Percentiles rank a stretch among this genome's conserved stretches.
Evolutionary conservation across 1,284 basidiomycete species (phyloP).

Genomic region (Malassezia yamatoensis): DNA sequence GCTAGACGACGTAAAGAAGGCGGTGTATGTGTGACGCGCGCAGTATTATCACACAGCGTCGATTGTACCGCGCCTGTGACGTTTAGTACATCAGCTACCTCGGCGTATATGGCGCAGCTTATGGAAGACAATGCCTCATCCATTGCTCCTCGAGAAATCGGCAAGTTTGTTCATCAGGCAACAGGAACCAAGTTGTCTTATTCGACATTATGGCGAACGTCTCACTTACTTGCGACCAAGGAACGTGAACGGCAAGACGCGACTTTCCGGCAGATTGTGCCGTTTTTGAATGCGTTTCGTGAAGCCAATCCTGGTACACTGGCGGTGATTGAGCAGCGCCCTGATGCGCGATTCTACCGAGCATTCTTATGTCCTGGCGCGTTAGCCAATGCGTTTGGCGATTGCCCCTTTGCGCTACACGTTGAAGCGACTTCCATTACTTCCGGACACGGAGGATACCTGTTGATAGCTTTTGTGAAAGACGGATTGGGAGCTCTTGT

Average conservation of each 20-base stretch:
- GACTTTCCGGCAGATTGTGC: slow-evolving; percentile 16
- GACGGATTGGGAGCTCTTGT: slow-evolving; percentile 10
- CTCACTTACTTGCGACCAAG: slow-evolving; percentile 13
- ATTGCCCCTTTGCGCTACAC: slow-evolving; percentile 16
- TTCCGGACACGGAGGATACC: slow-evolving; percentile 12
- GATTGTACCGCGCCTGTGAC: slow-evolving; percentile 13
- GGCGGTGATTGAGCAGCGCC: slow-evolving; percentile 16
- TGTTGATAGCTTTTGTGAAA: slow-evolving; percentile 13
- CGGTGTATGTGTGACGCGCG: slow-evolving; percentile 17
- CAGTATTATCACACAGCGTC: slow-evolving; percentile 7
- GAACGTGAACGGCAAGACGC: slow-evolving; percentile 19
- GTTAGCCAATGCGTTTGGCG: slow-evolving; percentile 9
- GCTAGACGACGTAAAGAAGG: slow-evolving; percentile 17
- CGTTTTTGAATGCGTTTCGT: slow-evolving; percentile 16
- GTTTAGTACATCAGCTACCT: slow-evolving; percentile 17
- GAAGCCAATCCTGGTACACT: slow-evolving; percentile 16
- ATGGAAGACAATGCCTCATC: slow-evolving; percentile 12
- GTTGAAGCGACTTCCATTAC: slow-evolving; percentile 13
- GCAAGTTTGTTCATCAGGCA: slow-evolving; percentile 17
- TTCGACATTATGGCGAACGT: slow-evolving; percentile 18
- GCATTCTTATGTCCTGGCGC: slow-evolving; percentile 15
- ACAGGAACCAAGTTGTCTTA: slow-evolving; percentile 18
- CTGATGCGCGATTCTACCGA: slow-evolving; percentile 17
- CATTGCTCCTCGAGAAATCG: slow-evolving; percentile 19
- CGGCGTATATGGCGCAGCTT: slow-evolving; percentile 17